A percentile compares a stretch with the other conserved stretches of the same genome.
These are phyloP conservation scores for Gyrodon lividus DNA, from an alignment of 768 basidiomycete genomes.

Conservation along the genomic window DNA sequence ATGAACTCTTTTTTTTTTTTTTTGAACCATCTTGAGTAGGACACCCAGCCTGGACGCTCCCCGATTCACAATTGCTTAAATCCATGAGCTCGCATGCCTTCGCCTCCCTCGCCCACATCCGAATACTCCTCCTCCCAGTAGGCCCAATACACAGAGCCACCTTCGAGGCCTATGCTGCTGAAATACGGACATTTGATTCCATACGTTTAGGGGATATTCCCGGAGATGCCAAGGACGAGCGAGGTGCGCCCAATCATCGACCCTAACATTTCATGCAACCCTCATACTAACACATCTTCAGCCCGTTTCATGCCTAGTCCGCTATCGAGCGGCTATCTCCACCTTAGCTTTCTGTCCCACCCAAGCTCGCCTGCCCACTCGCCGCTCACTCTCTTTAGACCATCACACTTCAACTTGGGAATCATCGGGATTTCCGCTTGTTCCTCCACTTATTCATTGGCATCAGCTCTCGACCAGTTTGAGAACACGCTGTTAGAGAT, in stretches of 20 bases:
- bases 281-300: conserved; percentile 26
- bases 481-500: conserved; percentile 60
- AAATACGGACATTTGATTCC: conserved; percentile 70
- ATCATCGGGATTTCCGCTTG: conserved; percentile 85
- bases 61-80: background rate
- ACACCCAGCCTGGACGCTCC: background rate
- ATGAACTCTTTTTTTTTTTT: background rate
- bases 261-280: background rate
- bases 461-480: conserved; percentile 62
- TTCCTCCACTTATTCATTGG: conserved; percentile 51
- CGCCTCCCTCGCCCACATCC: conserved; percentile 82
- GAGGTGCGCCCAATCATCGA: conserved; percentile 46
- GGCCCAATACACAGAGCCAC: conserved; percentile 66
- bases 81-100: conserved; percentile 72
- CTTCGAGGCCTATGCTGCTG: conserved; percentile 72
- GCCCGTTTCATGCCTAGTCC: conserved; percentile 82
- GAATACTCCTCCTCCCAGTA: conserved; percentile 83
- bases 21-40: background rate
- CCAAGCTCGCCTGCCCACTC: conserved; percentile 68
- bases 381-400: conserved; percentile 69
- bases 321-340: conserved; percentile 75
- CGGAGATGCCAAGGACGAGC: conserved; percentile 71
- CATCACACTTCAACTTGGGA: conserved; percentile 81
- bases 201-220: conserved; percentile 84
- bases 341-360: conserved; percentile 75